phyloP scores from a whole-genome alignment of 2,329 filamentous ascomycete genomes.

The Trichothecium roseum region DNA sequence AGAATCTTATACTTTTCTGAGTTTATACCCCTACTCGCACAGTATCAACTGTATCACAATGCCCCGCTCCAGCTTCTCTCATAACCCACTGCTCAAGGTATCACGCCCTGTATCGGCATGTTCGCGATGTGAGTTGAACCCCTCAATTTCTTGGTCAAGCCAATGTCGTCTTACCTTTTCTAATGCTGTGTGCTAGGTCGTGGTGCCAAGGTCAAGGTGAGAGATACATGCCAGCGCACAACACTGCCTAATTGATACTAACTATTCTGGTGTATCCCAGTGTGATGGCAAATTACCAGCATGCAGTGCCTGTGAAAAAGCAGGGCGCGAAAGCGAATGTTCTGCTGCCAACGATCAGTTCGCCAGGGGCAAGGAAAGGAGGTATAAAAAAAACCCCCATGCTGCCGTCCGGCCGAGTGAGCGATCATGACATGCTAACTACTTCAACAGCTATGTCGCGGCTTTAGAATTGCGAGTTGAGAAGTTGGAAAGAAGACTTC shows the following conservation, averaged over 20 bases:
- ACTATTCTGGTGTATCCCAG: constrained; percentile 27
- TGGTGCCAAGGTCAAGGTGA: constrained; percentile 82
- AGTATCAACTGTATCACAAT: constrained; percentile 16
- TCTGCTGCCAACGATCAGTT: constrained; percentile 95
- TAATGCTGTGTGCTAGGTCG: constrained; percentile 41
- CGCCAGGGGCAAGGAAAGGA: constrained; percentile 87
- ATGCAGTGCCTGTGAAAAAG: constrained; percentile 90
- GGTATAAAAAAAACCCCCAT: constrained; percentile 31
- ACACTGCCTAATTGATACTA: not conserved
- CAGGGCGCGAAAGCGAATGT: constrained; percentile 76
- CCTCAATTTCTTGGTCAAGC: not conserved
- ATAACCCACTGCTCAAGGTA: constrained; percentile 56
- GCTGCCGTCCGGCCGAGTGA: too few relatives aligned
- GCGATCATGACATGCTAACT: constrained; percentile 3
- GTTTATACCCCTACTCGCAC: too few relatives aligned
- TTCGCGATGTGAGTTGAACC: constrained; percentile 50
- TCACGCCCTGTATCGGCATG: constrained; percentile 73
- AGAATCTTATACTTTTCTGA: too few relatives aligned
- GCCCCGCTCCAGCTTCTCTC: constrained; percentile 37
- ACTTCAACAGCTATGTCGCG: constrained; percentile 63
- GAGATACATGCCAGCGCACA: constrained; percentile 2
- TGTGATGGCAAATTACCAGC: constrained; percentile 94
- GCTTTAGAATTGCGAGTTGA: constrained; percentile 89
- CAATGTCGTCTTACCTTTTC: not conserved
- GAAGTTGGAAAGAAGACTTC: constrained; percentile 70